These are phyloP conservation scores for Ochetophila trinervis DNA, from an alignment of 306 rosid species.

Conservation along the genomic window DNA sequence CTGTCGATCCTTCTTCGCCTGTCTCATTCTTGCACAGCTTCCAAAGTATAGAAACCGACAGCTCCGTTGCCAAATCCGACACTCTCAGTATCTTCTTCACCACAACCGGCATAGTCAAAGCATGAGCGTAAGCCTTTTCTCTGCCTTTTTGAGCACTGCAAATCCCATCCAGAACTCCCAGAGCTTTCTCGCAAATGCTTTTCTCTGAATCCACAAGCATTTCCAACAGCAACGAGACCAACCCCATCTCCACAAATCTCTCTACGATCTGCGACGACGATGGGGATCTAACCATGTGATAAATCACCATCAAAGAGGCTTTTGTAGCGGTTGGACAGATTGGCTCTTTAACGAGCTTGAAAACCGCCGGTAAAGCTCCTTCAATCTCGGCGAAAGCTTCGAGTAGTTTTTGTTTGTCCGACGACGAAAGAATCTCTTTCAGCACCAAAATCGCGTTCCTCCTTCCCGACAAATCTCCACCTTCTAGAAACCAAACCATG, in stretches of 20 bases:
- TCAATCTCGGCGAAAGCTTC: conserved; percentile 18
- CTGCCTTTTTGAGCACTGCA: conserved; percentile 28
- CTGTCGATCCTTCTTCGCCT: conserved; percentile 12
- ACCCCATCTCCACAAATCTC: conserved; percentile 23
- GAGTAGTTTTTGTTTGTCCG: conserved; percentile 2
- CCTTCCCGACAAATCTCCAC: conserved; percentile 32
- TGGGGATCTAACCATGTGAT: conserved; percentile 18
- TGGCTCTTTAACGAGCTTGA: conserved; percentile 41
- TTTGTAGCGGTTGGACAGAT: conserved; percentile 38
- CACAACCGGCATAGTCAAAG: conserved; percentile 36
- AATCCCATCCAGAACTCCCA: conserved; percentile 38
- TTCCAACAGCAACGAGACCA: conserved; percentile 30
- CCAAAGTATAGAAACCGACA: conserved; percentile 41
- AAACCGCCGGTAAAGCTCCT: conserved; percentile 34
- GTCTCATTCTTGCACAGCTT: conserved; percentile 30
- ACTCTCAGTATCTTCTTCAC: conserved; percentile 43
- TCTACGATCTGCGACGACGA: conserved; percentile 1
- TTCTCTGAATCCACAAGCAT: conserved; percentile 29
- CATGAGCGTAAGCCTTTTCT: conserved; percentile 24
- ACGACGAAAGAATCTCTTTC: conserved; percentile 28
- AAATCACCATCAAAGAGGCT: conserved; percentile 32
- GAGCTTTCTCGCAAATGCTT: conserved; percentile 36
- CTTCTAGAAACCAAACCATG: conserved; percentile 38
- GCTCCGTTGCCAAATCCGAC: conserved; percentile 34
- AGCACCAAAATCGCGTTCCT: conserved; percentile 35